Conservation (phyloP, 106 monocot species). For the Agapanthus africanus region DNA sequence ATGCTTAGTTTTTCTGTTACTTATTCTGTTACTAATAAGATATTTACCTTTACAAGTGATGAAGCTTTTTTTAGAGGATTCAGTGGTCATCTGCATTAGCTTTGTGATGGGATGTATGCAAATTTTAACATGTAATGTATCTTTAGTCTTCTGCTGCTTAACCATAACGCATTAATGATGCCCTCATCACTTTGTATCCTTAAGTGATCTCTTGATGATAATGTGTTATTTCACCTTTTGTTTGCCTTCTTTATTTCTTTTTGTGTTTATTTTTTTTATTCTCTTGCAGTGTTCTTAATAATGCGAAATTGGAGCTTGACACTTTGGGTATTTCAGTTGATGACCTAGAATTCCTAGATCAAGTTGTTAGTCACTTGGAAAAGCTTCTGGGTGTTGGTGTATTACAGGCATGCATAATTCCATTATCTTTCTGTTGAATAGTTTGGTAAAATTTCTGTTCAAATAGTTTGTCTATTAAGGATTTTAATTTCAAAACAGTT, state of each 20-base stretch:
- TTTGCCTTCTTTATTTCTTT: too few species aligned
- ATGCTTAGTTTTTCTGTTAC: neutral
- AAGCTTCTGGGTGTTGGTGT: conserved; percentile 37
- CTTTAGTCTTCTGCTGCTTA: neutral
- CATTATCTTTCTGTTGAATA: neutral
- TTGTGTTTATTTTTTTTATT: conserved; percentile 2
- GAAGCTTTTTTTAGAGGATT: neutral
- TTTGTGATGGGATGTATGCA: neutral
- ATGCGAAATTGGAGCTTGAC: conserved; percentile 36
- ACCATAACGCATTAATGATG: neutral
- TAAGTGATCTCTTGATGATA: neutral
- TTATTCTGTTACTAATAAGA: neutral
- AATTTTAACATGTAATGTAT: neutral
- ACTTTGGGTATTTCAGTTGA: conserved; percentile 29
- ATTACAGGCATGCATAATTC: conserved; percentile 23
- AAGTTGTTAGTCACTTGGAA: too few species aligned
- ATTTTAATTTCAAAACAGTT: neutral
- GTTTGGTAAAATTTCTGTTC: neutral
- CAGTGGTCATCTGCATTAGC: conserved; percentile 1
- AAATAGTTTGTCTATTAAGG: neutral
- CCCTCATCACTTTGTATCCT: neutral
- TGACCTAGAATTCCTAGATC: conserved; percentile 43
- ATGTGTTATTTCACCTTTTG: neutral
- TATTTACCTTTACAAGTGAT: neutral
- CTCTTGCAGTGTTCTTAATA: conserved; percentile 36